Evolutionary conservation across 164 flowering plant genomes (phyloP), one percentile per base, ranked within the genome.

Genomic region (Stephania yunnanensis): DNA sequence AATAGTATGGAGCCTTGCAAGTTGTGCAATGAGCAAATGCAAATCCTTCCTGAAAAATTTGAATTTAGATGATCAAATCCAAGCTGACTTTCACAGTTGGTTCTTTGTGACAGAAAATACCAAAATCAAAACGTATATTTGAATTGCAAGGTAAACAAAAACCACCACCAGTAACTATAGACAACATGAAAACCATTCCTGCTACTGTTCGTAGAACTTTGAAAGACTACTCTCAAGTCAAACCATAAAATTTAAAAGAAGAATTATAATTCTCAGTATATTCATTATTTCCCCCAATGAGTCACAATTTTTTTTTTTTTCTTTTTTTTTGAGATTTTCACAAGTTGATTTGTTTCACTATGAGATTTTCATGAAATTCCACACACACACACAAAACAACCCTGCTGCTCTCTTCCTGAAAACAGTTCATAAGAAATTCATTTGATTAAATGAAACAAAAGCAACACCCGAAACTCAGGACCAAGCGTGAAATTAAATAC

Each of bases 1-100:
- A 80, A 81, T 89, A 89, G 80, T 95, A 95, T 68, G 97, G 99
- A 70, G 94, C 91, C 82, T 95, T 95, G 85, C 99, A 95, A 64
- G 99, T 95, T 44, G 99, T 96, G 87, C 99, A 96, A 83, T 94
- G 98, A 74, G 98, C 92, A 88, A 96, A 96, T 76, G 99, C 99
- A 87, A 92, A 94, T 48, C 99, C 99, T 88, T 96, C 99, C 98
- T 94, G 98, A 74, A 89, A 81, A 82, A 77, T 13, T 30, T n/a
- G 67, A 46, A 46, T 29, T 69, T 10, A 69, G 31, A 30, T 17
- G 25, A 75, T 69, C 42, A 75, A 22, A 31, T 55, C 58, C 52
- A 55, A 22, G 31, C 25, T 61, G 22, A n/a, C 66, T 61, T 61
- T 61, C 7, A n/a, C 19, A 10, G 64, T 58, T 15, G 64, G 0